phyloP scores from a whole-genome alignment of 495 filamentous ascomycete species.

The Penicillium canariense region DNA sequence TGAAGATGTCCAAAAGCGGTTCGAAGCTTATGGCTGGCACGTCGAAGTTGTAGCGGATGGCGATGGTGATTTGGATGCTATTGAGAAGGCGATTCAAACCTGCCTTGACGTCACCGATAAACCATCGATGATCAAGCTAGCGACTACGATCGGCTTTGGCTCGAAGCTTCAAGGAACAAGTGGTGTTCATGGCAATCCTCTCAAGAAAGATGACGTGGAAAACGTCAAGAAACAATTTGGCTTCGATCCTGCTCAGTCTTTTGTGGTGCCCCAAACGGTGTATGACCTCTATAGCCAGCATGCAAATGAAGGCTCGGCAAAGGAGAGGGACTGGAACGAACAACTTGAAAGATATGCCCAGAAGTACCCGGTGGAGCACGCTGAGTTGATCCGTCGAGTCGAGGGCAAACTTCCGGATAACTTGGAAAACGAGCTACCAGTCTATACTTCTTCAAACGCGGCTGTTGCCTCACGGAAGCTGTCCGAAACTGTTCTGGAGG shows the following conservation, averaged over 20 bases:
- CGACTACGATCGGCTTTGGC: conserved; percentile 57
- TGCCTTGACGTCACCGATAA: conserved; percentile 45
- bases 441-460: no score
- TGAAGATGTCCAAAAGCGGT: conserved; percentile 59
- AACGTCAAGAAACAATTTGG: conserved; percentile 49
- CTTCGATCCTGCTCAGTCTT: conserved; percentile 44
- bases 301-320: no score
- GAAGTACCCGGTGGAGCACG: conserved; percentile 45
- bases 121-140: conserved; percentile 58
- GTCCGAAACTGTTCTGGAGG: conserved; percentile 53
- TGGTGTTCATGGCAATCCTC: conserved; percentile 51
- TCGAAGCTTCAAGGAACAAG: conserved; percentile 49
- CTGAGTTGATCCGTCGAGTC: conserved; percentile 46
- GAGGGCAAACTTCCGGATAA: conserved; percentile 45
- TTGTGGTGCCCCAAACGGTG: conserved; percentile 46
- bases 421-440: conserved; percentile 47
- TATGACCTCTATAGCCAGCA: conserved; percentile 54
- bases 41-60: conserved; percentile 56
- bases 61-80: conserved; percentile 48
- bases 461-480: no score
- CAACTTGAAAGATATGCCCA: conserved; percentile 40
- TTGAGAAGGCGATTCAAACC: conserved; percentile 47
- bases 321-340: conserved; percentile 50
- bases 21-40: conserved; percentile 57
- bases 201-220: conserved; percentile 45